Evolutionary conservation across 139 green algal species (phyloP).

Genomic region (Dunaliella primolecta): DNA sequence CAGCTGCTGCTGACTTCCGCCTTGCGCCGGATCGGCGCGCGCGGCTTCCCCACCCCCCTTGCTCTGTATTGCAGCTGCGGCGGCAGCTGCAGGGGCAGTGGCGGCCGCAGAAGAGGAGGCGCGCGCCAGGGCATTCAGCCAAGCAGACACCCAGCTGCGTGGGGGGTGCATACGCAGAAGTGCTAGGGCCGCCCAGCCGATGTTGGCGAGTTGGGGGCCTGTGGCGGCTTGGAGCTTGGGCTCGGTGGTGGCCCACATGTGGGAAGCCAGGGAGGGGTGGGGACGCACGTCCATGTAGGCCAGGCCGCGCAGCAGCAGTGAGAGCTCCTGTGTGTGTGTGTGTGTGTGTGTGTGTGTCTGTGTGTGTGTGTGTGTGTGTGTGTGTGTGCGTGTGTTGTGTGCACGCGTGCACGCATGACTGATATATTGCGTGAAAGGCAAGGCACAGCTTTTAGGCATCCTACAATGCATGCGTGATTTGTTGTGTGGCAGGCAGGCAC

Average conservation of each 20-base stretch:
- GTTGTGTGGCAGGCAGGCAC: too few species aligned
- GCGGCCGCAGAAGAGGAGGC: not conserved
- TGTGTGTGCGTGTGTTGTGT: too few species aligned
- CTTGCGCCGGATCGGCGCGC: too few species aligned
- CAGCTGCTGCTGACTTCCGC: not conserved
- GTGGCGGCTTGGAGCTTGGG: not conserved
- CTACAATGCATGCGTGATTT: too few species aligned
- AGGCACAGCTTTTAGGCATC: too few species aligned
- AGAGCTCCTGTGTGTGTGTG: slow-evolving; percentile 15
- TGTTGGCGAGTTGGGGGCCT: slow-evolving; percentile 12
- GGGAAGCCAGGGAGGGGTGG: not conserved
- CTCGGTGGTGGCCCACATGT: not conserved
- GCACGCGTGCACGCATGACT: too few species aligned
- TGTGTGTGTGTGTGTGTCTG: not conserved
- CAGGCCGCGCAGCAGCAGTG: slow-evolving; percentile 14
- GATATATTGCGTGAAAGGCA: too few species aligned
- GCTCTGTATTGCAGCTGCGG: too few species aligned
- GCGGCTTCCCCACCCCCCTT: too few species aligned
- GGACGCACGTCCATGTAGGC: not conserved
- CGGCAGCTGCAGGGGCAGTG: not conserved
- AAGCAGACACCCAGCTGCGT: slow-evolving; percentile 11
- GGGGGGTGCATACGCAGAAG: slow-evolving; percentile 1
- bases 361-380: too few species aligned
- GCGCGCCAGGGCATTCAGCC: not conserved
- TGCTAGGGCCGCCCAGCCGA: slow-evolving; percentile 16